Base-by-base conservation (phyloP, 306 rosid species). In the Begonia fuchsioides region DNA sequence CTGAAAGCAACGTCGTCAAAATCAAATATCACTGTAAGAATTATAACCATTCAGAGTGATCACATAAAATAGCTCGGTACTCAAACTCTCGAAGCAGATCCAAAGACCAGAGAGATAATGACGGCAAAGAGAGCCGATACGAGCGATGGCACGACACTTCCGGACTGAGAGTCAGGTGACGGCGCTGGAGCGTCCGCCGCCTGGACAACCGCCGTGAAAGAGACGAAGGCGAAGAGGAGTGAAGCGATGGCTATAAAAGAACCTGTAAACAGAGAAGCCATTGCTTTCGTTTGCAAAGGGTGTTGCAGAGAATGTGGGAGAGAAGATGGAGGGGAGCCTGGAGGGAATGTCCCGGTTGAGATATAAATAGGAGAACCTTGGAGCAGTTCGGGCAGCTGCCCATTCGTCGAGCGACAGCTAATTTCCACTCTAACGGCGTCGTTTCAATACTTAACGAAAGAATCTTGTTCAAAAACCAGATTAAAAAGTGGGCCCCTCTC, bases 161-260 rank as follows among this genome's bases (percentile, higher is more conserved):
- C 17, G 12, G 85, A 79, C 0, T 79, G 79, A 3, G 98, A 81
- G 7, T 58, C 1, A 1, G 98, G 98, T 40, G 83, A 59, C 0
- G 96, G 96, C n/a, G 98, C 87, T 1, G 95, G 94, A 32, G 86
- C 54, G 0, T 90, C 93, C 0, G 76, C 81, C 0, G 77, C 76
- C 9, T 67, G 68, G 38, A 78, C 73, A 0, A 56, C 48, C 5
- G 53, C 75, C 39, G 64, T 12, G 54, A 58, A 43, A 14, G 77
- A 72, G 39, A 80, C 35, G n/a, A 63, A 63, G 45, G 79, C 49
- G 62, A 57, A 14, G 11, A 72, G n/a, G 6, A 77, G 56, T 9
- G 72, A 73, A 70, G 79, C 40, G 61, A 67, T 46, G 45, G 63
- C 64, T 10, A 85, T 39, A 39, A 77, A 17, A 13, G 67, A 60